phyloP scores from a whole-genome alignment of 176 grass and related monocot genomes.

The Secale cereale region DNA sequence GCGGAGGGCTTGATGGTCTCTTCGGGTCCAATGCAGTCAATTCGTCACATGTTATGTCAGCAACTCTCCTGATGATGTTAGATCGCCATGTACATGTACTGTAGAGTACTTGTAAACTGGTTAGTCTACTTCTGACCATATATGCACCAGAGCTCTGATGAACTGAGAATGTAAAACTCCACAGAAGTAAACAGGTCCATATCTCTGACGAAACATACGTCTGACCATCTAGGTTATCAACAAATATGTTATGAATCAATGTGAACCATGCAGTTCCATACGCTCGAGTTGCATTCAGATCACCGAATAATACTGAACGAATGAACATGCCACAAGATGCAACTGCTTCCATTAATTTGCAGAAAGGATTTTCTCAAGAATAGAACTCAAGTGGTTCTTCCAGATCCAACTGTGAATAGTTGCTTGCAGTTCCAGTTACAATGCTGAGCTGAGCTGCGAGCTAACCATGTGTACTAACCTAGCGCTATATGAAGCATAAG shows the following conservation, averaged over 20 bases:
- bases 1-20: neutral
- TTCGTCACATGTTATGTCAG: neutral
- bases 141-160: neutral
- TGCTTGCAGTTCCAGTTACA: conserved; percentile 31
- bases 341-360: neutral
- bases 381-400: conserved; percentile 13
- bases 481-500: conserved; percentile 13
- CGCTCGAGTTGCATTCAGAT: neutral
- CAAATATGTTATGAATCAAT: neutral
- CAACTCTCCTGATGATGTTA: conserved; percentile 1
- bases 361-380: neutral
- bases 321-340: neutral
- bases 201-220: conserved; percentile 18
- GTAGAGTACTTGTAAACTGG: neutral
- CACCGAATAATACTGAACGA: neutral
- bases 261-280: neutral
- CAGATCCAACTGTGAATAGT: neutral
- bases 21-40: neutral
- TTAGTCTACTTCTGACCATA: neutral
- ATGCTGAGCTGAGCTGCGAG: neutral
- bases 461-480: conserved; percentile 31
- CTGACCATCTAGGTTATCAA: neutral
- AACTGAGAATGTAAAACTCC: neutral
- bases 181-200: neutral
- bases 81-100: neutral